Conservation (phyloP, 2,329 filamentous ascomycete species). For the Alternaria viburni region DNA sequence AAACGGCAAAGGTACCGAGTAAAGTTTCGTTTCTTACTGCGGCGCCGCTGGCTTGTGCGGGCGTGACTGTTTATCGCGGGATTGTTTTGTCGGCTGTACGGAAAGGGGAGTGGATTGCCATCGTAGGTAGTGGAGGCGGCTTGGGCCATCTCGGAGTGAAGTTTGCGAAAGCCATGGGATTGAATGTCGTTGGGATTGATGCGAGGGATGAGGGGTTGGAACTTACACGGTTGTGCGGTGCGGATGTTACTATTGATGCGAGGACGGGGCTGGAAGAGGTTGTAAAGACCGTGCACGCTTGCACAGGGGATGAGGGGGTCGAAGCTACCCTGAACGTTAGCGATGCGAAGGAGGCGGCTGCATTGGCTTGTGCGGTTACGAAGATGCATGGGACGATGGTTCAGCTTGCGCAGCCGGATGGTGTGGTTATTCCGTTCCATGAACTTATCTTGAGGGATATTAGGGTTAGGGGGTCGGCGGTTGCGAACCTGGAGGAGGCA, state of each 20-base stretch:
- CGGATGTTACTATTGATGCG: slow-evolving; percentile 41
- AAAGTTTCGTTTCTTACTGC: slow-evolving; percentile 26
- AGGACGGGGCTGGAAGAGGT: background rate
- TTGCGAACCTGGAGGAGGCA: background rate
- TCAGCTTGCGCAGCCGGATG: slow-evolving; percentile 61
- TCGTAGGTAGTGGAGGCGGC: background rate
- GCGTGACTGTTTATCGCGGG: slow-evolving; percentile 72
- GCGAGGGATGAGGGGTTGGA: slow-evolving; percentile 70
- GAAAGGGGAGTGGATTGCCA: background rate
- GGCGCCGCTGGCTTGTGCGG: slow-evolving; percentile 37
- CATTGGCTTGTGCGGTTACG: slow-evolving; percentile 61
- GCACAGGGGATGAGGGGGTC: background rate
- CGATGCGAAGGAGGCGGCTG: slow-evolving; percentile 58
- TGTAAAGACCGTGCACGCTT: background rate
- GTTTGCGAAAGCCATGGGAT: slow-evolving; percentile 86
- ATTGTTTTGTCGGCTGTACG: slow-evolving; percentile 53
- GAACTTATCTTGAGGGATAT: slow-evolving; percentile 64
- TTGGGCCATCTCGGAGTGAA: slow-evolving; percentile 67
- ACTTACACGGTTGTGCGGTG: slow-evolving; percentile 56
- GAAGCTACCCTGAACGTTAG: background rate
- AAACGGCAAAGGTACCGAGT: slow-evolving; percentile 26
- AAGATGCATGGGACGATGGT: slow-evolving; percentile 65
- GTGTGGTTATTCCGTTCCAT: slow-evolving; percentile 45
- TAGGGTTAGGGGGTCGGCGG: slow-evolving; percentile 36
- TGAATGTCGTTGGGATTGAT: slow-evolving; percentile 81